Evolutionary conservation across 495 filamentous ascomycete genomes (phyloP).

Genomic region (Neurospora pannonica): DNA sequence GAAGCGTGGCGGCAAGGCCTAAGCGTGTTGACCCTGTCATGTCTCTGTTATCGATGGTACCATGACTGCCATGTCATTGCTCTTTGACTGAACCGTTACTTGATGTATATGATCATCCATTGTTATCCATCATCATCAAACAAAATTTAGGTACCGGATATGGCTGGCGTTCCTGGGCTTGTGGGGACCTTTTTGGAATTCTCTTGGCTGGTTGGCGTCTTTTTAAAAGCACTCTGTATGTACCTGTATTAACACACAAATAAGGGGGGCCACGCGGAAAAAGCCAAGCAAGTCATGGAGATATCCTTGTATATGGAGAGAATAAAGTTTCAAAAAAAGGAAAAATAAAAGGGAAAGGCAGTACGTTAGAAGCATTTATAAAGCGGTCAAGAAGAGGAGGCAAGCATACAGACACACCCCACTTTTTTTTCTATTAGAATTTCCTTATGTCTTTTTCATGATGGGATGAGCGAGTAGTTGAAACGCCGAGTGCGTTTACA

Average conservation of each 20-base stretch:
- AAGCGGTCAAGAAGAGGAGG: background rate
- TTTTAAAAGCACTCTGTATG: background rate
- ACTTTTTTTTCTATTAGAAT: background rate
- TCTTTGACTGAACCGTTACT: background rate
- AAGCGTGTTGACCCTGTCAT: background rate
- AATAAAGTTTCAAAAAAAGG: background rate
- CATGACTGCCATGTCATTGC: background rate
- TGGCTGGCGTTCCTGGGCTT: background rate
- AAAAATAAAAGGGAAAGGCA: background rate
- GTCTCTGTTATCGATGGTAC: background rate
- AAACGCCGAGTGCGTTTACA: background rate
- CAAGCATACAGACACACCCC: background rate
- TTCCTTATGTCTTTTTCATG: background rate
- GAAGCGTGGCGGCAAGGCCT: constrained; percentile 37
- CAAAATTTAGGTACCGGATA: background rate
- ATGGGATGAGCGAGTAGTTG: background rate
- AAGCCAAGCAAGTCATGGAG: background rate
- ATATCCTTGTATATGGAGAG: background rate
- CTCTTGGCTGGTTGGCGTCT: background rate
- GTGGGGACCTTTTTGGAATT: background rate
- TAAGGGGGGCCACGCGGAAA: background rate
- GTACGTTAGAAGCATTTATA: background rate
- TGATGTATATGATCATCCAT: background rate
- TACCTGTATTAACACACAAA: background rate
- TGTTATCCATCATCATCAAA: background rate